Evolutionary conservation across 2,329 filamentous ascomycete species (phyloP).

Genomic region (Grosmannia clavigera): DNA sequence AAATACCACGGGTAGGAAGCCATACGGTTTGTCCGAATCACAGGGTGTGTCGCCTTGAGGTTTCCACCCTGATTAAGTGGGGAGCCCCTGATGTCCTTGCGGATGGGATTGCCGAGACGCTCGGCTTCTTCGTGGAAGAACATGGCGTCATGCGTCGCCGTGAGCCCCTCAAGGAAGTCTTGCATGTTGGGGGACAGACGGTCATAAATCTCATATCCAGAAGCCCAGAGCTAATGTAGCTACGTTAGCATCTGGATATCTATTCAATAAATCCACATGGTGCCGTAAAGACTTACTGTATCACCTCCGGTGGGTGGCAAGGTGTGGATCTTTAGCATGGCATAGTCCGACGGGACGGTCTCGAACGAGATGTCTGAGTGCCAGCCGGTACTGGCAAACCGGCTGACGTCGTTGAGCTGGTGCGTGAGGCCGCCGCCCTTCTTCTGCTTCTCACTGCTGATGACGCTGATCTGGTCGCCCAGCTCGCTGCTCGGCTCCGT

Average conservation of each 20-base stretch:
- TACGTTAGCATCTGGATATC: background rate
- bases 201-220: constrained; percentile 34
- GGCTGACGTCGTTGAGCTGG: constrained; percentile 35
- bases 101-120: constrained; percentile 26
- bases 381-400: constrained; percentile 27
- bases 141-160: constrained; percentile 26
- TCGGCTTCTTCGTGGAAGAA: constrained; percentile 39
- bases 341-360: constrained; percentile 38
- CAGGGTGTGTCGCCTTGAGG: constrained; percentile 37
- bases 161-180: constrained; percentile 32
- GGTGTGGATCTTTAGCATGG: constrained; percentile 36
- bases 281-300: background rate
- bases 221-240: constrained; percentile 27
- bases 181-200: constrained; percentile 33
- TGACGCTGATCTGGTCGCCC: constrained; percentile 45
- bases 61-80: constrained; percentile 43
- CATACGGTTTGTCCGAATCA: constrained; percentile 43
- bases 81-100: constrained; percentile 31
- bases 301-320: constrained; percentile 26
- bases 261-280: constrained; percentile 21
- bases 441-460: constrained; percentile 37
- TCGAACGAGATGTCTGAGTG: constrained; percentile 37
- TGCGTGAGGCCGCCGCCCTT: constrained; percentile 38
- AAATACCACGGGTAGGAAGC: background rate
- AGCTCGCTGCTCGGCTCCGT: constrained; percentile 40